phyloP scores from a whole-genome alignment of 2,329 filamentous ascomycete species.

The Calonectria hongkongensis region DNA sequence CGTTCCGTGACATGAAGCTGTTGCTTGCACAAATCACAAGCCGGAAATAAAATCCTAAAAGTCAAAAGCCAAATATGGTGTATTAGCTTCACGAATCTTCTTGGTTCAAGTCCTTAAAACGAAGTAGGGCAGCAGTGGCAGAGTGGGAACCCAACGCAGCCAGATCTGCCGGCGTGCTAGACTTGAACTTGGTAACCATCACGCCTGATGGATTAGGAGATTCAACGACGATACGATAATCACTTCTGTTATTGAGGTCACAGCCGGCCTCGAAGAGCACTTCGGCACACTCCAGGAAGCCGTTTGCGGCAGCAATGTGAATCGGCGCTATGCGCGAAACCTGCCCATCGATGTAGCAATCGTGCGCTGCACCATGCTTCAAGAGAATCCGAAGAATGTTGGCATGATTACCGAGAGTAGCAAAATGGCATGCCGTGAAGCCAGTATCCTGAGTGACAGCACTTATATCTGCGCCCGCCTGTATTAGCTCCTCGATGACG shows the following conservation, averaged over 20 bases:
- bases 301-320: not conserved
- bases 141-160: not conserved
- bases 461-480: not conserved
- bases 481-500: not conserved
- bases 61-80: too few relatives aligned
- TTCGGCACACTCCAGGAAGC: not conserved
- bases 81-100: too few relatives aligned
- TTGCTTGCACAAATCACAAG: too few relatives aligned
- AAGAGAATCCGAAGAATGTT: not conserved
- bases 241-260: not conserved
- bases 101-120: too few relatives aligned
- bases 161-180: not conserved
- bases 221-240: not conserved
- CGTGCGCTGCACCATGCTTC: not conserved
- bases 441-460: not conserved
- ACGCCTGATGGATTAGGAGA: not conserved
- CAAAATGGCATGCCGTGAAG: not conserved
- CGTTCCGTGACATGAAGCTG: too few relatives aligned
- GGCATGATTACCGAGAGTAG: not conserved
- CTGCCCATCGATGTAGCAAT: not conserved
- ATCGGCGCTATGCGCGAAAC: not conserved
- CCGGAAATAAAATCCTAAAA: too few relatives aligned
- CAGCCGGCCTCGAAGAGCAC: not conserved
- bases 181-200: too few relatives aligned
- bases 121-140: too few relatives aligned